These are phyloP conservation scores for Microsporum canis DNA, from an alignment of 2,329 filamentous ascomycete genomes.

Conservation along the genomic window DNA sequence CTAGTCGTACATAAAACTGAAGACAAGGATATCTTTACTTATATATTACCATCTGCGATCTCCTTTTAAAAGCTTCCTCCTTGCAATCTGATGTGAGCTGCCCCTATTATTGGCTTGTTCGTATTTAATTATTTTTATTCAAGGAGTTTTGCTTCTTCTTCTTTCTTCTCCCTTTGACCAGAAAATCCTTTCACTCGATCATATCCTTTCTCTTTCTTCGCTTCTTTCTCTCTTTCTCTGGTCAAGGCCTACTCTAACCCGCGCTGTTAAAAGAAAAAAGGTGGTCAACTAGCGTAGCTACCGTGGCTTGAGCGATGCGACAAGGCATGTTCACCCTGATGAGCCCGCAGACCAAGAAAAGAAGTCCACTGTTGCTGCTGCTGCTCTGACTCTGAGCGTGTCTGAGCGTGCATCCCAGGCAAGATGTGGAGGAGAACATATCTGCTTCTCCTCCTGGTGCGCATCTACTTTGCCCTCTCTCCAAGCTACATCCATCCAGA, in stretches of 20 bases:
- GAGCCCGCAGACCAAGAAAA: background rate
- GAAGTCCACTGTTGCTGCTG: background rate
- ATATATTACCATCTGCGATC: background rate
- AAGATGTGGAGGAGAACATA: slow-evolving; percentile 86
- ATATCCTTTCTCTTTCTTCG: background rate
- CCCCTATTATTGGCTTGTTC: background rate
- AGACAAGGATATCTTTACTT: no score
- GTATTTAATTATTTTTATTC: background rate
- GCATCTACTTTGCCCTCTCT: slow-evolving; percentile 86
- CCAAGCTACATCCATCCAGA: slow-evolving; percentile 97
- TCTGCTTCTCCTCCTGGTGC: slow-evolving; percentile 69
- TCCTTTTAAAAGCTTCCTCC: background rate
- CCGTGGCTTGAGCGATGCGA: background rate
- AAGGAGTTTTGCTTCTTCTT: background rate
- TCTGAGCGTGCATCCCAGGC: background rate
- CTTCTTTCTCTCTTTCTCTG: background rate
- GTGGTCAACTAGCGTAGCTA: background rate
- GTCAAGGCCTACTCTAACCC: background rate
- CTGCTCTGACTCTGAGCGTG: no score
- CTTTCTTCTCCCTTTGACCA: background rate
- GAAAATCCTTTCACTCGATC: background rate
- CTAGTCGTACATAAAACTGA: no score
- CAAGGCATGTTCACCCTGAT: background rate
- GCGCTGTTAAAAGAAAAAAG: background rate
- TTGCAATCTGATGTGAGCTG: slow-evolving; percentile 1